phyloP scores from a whole-genome alignment of 129 eudicot genomes.

The Deinandra increscens region DNA sequence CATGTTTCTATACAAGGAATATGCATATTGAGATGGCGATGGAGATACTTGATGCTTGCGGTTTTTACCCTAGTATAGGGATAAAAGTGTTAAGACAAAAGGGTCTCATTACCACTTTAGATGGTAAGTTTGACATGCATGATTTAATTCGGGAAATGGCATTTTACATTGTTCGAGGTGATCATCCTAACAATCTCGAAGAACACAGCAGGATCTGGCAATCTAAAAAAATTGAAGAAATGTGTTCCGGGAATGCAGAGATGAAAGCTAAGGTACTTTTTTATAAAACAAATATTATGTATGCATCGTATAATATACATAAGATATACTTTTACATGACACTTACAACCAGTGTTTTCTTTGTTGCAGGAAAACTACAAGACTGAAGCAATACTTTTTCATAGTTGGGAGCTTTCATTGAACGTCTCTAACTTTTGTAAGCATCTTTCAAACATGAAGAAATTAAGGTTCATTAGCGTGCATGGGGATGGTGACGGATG shows the following conservation, averaged over 20 bases:
- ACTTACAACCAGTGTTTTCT: too few species aligned
- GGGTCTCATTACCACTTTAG: not conserved
- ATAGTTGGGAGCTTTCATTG: not conserved
- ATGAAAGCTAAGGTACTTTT: not conserved
- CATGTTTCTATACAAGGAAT: too few species aligned
- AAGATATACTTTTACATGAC: not conserved
- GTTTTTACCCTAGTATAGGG: too few species aligned
- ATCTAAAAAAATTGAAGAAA: not conserved
- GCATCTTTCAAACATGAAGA: not conserved
- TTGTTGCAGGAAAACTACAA: not conserved
- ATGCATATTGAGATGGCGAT: too few species aligned
- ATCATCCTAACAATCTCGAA: not conserved
- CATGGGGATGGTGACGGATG: not conserved
- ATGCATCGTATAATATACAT: not conserved
- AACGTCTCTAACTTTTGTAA: not conserved
- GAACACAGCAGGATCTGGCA: not conserved
- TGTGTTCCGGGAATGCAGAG: not conserved
- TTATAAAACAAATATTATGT: not conserved
- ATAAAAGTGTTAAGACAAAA: too few species aligned
- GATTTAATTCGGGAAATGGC: not conserved
- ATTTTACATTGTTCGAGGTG: not conserved
- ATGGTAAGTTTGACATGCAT: not conserved
- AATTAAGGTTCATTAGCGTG: not conserved
- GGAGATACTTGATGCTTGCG: too few species aligned
- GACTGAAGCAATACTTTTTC: not conserved